A percentile compares a stretch with the other conserved stretches of the same genome.
Conservation (phyloP, 2,329 filamentous ascomycete species). For the Tolypocladium guangdongense region DNA sequence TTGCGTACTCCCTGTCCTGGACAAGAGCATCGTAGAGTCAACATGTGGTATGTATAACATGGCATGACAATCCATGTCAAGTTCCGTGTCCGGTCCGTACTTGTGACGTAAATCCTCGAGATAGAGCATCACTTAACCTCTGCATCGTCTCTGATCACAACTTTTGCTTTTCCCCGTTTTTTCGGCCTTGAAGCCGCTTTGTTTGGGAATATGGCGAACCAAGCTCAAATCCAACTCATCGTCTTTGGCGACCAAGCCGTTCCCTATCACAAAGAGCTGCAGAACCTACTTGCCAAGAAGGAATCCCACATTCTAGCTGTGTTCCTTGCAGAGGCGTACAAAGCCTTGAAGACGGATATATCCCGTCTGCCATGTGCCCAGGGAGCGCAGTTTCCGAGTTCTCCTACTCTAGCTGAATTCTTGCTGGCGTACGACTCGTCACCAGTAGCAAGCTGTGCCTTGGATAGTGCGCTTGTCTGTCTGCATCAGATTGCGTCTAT, state of each 20-base stretch:
- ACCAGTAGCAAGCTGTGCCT: not conserved
- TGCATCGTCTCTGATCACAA: too few relatives aligned
- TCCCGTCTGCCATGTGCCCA: not conserved
- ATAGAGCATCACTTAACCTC: too few relatives aligned
- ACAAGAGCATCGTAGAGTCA: too few relatives aligned
- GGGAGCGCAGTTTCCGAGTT: not conserved
- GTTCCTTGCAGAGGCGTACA: not conserved
- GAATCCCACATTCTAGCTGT: not conserved
- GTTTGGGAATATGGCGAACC: too few relatives aligned
- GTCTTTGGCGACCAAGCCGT: slow-evolving; percentile 1
- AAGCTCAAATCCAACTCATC: not conserved
- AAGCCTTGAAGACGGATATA: not conserved
- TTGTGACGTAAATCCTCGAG: too few relatives aligned
- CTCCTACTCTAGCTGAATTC: not conserved
- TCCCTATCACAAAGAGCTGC: not conserved
- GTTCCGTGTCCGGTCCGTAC: too few relatives aligned
- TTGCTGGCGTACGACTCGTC: not conserved
- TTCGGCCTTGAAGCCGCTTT: too few relatives aligned
- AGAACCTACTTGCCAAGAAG: not conserved
- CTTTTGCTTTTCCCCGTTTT: too few relatives aligned
- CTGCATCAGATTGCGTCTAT: not conserved
- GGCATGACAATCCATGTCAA: too few relatives aligned
- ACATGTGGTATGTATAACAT: too few relatives aligned
- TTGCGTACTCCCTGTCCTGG: too few relatives aligned
- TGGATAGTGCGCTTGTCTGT: not conserved